Percentiles rank a stretch among this genome's conserved stretches.
Evolutionary conservation across 371 early-diverging fungal species (phyloP).

Genomic region (Conidiobolus incongruus): DNA sequence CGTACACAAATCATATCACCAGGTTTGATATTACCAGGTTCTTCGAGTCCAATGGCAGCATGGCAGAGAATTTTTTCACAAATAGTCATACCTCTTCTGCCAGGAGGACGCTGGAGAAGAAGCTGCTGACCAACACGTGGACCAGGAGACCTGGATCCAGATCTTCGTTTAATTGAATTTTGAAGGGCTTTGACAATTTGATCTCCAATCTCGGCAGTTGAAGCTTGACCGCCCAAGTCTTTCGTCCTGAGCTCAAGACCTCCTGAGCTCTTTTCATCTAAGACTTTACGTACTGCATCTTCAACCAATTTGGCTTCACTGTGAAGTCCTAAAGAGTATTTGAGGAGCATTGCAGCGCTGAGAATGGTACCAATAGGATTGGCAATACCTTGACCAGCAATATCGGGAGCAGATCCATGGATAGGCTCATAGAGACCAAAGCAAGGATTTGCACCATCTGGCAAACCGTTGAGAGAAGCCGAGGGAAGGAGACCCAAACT

Average conservation of each 20-base stretch:
- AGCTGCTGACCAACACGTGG: conserved; percentile 9
- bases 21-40: conserved; percentile 34
- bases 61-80: conserved; percentile 50
- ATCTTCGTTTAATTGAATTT: conserved; percentile 5
- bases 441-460: conserved; percentile 39
- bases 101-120: conserved; percentile 15
- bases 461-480: conserved; percentile 70
- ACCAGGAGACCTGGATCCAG: conserved; percentile 14
- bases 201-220: conserved; percentile 73
- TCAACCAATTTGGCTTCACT: conserved; percentile 74
- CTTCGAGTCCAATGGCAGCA: conserved; percentile 35
- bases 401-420: conserved; percentile 95
- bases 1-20: conserved; percentile 60
- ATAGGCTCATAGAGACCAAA: conserved; percentile 92
- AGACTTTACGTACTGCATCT: conserved; percentile 72
- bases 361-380: conserved; percentile 96
- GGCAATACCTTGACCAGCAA: conserved; percentile 85
- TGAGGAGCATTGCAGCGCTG: conserved; percentile 78
- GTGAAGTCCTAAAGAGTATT: conserved; percentile 77
- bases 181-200: conserved; percentile 55
- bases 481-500: conserved; percentile 82
- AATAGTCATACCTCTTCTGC: conserved; percentile 41
- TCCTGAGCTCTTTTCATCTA: conserved; percentile 45
- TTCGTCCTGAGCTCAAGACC: conserved; percentile 60
- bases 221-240: conserved; percentile 66